phyloP scores from a whole-genome alignment of 768 basidiomycete species.

The Tulasnella sp. region DNA sequence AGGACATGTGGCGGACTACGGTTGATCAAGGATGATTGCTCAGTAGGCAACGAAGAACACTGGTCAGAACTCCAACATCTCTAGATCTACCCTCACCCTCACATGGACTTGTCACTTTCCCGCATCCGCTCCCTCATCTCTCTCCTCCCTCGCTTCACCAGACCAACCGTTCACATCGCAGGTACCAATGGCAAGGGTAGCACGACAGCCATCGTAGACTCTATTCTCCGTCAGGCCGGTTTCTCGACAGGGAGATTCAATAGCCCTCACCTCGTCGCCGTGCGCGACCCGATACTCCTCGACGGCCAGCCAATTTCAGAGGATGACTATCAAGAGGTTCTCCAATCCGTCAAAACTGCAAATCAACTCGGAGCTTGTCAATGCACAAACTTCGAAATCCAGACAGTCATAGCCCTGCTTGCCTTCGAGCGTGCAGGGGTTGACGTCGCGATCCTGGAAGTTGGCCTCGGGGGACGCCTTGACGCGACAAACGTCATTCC shows the following conservation, averaged over 20 bases:
- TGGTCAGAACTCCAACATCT: not conserved
- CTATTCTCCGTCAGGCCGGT: conserved; percentile 48
- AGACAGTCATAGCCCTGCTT: conserved; percentile 68
- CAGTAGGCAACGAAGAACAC: not conserved
- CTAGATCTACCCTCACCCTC: not conserved
- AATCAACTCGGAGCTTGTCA: conserved; percentile 34
- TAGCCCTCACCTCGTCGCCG: conserved; percentile 75
- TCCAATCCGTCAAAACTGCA: conserved; percentile 37
- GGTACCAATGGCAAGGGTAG: conserved; percentile 98
- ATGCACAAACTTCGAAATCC: conserved; percentile 70
- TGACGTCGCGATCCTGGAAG: conserved; percentile 81
- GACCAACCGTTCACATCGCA: conserved; percentile 82
- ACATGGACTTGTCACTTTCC: conserved; percentile 45
- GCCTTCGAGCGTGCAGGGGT: conserved; percentile 59
- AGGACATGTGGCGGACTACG: not conserved
- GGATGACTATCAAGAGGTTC: conserved; percentile 36
- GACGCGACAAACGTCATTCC: conserved; percentile 92
- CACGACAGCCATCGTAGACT: conserved; percentile 70
- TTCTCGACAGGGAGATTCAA: conserved; percentile 77
- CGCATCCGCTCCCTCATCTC: conserved; percentile 43
- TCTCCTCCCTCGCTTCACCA: conserved; percentile 47
- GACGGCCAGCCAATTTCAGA: conserved; percentile 41
- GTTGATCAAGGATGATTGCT: not conserved
- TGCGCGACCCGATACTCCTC: conserved; percentile 67
- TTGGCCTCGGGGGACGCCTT: conserved; percentile 84